These are phyloP conservation scores for Verbascum thapsus DNA, from an alignment of 257 asterid species.

Conservation along the genomic window DNA sequence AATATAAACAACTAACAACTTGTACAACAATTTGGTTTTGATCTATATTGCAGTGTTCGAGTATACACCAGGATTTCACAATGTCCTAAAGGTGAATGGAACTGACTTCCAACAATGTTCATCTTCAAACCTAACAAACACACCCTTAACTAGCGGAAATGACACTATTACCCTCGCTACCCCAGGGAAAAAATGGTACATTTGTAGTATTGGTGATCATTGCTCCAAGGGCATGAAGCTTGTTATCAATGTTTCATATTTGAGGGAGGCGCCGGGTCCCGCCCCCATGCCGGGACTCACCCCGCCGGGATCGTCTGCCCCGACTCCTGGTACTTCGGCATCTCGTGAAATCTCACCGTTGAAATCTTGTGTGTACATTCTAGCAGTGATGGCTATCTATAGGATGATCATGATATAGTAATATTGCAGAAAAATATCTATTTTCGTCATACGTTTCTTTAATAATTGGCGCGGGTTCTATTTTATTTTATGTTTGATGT, in stretches of 20 bases:
- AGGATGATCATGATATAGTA: conserved; percentile 8
- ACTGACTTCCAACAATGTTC: conserved; percentile 28
- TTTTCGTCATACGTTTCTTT: not conserved
- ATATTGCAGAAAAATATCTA: not conserved
- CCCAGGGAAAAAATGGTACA: conserved; percentile 50
- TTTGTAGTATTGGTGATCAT: conserved; percentile 28
- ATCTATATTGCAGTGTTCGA: conserved; percentile 33
- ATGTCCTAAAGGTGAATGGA: conserved; percentile 37
- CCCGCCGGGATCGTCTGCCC: conserved; percentile 13
- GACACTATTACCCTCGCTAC: conserved; percentile 30
- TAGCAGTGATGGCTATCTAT: conserved; percentile 25
- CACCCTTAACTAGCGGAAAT: conserved; percentile 18
- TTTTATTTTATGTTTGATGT: not conserved
- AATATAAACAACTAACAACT: no score
- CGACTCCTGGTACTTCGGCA: conserved; percentile 7
- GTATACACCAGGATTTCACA: conserved; percentile 29
- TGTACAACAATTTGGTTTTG: not conserved
- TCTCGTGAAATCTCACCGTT: conserved; percentile 16
- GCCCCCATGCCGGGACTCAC: conserved; percentile 30
- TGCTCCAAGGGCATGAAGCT: conserved; percentile 47
- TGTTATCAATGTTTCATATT: conserved; percentile 28
- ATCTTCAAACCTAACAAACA: conserved; percentile 1
- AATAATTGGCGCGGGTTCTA: not conserved
- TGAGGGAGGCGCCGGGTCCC: not conserved
- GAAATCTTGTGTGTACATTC: conserved; percentile 22